phyloP scores from a whole-genome alignment of 2,329 filamentous ascomycete genomes.

The Ilyonectria sp. region DNA sequence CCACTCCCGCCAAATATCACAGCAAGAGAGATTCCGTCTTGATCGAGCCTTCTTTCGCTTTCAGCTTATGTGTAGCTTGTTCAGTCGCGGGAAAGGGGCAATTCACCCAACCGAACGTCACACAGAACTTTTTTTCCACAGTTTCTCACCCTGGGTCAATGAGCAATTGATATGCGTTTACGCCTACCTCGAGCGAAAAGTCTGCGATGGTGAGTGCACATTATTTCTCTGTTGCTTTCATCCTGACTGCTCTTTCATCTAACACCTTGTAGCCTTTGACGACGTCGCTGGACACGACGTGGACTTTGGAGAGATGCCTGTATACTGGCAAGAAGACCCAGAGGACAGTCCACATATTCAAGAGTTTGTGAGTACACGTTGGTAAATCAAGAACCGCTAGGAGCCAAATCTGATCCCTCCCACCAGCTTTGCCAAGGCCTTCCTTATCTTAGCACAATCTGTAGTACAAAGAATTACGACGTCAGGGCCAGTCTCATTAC shows the following conservation, averaged over 20 bases:
- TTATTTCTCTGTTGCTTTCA: not conserved
- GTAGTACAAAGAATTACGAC: not conserved
- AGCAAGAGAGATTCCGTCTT: not conserved
- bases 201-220: not conserved
- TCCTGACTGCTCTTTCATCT: not conserved
- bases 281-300: slow-evolving; percentile 9
- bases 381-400: not conserved
- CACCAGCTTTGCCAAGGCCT: not conserved
- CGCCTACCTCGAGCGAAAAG: not conserved
- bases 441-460: not conserved
- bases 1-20: not conserved
- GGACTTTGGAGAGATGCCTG: not conserved
- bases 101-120: not conserved
- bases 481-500: not conserved
- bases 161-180: slow-evolving; percentile 13
- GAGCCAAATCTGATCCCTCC: not conserved
- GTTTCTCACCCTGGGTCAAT: slow-evolving; percentile 11
- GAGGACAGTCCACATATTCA: not conserved
- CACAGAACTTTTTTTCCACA: not conserved
- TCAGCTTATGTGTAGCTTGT: slow-evolving; percentile 3
- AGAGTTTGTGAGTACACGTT: not conserved
- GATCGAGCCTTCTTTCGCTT: slow-evolving; percentile 4
- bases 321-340: not conserved
- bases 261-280: not conserved
- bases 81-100: not conserved